Evolutionary conservation across 768 basidiomycete genomes (phyloP), one percentile per base, ranked within the genome.

Genomic region (Tricholoma bakamatsutake): DNA sequence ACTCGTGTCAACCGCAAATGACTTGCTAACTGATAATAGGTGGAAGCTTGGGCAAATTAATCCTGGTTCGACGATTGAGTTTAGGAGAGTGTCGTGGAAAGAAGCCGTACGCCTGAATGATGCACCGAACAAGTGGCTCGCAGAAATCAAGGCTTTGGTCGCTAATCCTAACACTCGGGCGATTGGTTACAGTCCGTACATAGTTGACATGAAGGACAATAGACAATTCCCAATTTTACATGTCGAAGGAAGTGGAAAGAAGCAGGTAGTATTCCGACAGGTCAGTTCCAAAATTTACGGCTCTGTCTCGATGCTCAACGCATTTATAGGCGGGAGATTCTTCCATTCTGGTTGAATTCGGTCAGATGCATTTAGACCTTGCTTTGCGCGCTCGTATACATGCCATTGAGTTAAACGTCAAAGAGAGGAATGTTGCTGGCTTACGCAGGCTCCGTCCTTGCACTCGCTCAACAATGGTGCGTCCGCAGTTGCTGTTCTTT

Each of bases 41-140:
- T 88, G 85, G 85, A 85, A 86, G 59, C 56, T 87, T 5, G 87
- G 87, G 0, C 87, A 89, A 62, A 61, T 87, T 27, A 72, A 76
- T 17, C 80, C 85, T 0, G 86, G 84, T 13, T 72, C 70, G 50
- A 78, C 74, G 0, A 69, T 89, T 3, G 69, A 68, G 33, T 86
- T 88, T 65, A 72, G 71, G 53, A 72, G 79, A 21, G 67, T 85
- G 24, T 71, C 76, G 0, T 79, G 78, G 73, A 77, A 59, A 10
- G 49, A 50, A n/a, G 18, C 49, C 11, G 35, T 50, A 17, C 30
- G 49, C 15, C 31, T 52, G 35, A 35, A 28, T 27, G 51, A 40
- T 15, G n/a, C n/a, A 2, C 39, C 51, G 13, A 52, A 65, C 24
- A 15, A 53, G 5, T 80, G 75, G 70, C 61, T 77, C 2, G 57